Conservation (phyloP, 345 rosid genomes). For the Atalantia buxifolia region DNA sequence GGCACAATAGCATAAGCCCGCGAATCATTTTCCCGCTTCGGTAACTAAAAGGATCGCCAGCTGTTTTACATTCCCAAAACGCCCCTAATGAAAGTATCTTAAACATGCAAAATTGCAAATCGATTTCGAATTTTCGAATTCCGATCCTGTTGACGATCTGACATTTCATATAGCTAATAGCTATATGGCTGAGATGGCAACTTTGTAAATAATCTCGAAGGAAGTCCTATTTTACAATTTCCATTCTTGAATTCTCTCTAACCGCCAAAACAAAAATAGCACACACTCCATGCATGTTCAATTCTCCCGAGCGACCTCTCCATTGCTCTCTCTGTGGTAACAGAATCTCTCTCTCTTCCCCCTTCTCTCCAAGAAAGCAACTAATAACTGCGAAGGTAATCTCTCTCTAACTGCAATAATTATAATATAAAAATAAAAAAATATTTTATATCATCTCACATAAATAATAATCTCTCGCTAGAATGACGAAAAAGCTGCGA, state of each 20-base stretch:
- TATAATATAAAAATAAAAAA: background rate
- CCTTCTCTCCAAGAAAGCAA: constrained; percentile 3
- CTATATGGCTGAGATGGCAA: background rate
- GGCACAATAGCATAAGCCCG: background rate
- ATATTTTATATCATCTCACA: background rate
- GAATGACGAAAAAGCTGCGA: constrained; percentile 16
- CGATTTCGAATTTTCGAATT: no score
- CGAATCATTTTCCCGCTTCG: constrained; percentile 8
- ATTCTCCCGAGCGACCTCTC: constrained; percentile 3
- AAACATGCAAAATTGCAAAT: background rate
- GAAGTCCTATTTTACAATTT: background rate
- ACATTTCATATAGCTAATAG: background rate
- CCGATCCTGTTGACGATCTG: no score
- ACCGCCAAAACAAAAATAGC: constrained; percentile 29
- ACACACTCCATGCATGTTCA: background rate
- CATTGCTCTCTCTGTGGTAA: background rate
- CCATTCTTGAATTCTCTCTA: constrained; percentile 23
- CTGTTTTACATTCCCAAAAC: constrained; percentile 1
- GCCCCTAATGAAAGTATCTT: background rate
- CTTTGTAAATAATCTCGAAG: background rate
- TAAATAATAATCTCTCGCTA: constrained; percentile 1
- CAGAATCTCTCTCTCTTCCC: background rate
- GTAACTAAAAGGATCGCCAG: background rate
- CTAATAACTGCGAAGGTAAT: constrained; percentile 10
- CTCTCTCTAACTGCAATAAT: background rate